phyloP scores from a whole-genome alignment of 331 rosid genomes.

The Saraca asoca region DNA sequence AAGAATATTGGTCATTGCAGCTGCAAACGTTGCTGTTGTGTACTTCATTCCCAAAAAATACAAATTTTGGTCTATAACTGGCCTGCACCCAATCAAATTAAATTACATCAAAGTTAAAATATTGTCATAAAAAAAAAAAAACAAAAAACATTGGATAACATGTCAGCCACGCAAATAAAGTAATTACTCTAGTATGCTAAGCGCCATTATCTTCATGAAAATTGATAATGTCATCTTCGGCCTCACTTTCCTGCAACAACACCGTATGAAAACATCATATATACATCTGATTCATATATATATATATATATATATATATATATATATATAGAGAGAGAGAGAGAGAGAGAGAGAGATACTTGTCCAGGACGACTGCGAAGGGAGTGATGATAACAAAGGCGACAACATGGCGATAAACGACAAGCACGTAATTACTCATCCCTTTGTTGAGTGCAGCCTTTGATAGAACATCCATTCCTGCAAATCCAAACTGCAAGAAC shows the following conservation, averaged over 20 bases:
- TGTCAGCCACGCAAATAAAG: slow-evolving; percentile 21
- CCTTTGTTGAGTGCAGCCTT: slow-evolving; percentile 91
- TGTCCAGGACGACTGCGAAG: slow-evolving; percentile 76
- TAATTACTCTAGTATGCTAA: slow-evolving; percentile 77
- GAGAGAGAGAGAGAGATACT: slow-evolving; percentile 38
- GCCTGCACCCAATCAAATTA: slow-evolving; percentile 53
- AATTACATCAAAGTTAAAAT: background rate
- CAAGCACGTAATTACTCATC: slow-evolving; percentile 88
- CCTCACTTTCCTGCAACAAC: slow-evolving; percentile 70
- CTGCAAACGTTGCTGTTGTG: slow-evolving; percentile 95
- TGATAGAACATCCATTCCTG: slow-evolving; percentile 84
- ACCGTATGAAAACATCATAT: slow-evolving; percentile 19
- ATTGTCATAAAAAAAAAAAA: no score
- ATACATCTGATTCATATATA: background rate
- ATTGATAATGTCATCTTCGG: slow-evolving; percentile 86
- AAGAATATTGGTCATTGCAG: slow-evolving; percentile 80
- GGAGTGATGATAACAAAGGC: slow-evolving; percentile 70
- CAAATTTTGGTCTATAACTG: slow-evolving; percentile 89
- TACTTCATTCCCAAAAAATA: slow-evolving; percentile 89
- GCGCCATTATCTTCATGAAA: slow-evolving; percentile 62
- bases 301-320: background rate
- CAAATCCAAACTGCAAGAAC: slow-evolving; percentile 86
- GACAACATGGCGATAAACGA: slow-evolving; percentile 78
- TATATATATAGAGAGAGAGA: background rate
- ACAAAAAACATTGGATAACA: background rate